Conservation (phyloP, 176 grass and related monocot species). For the Lolium multiflorum region DNA sequence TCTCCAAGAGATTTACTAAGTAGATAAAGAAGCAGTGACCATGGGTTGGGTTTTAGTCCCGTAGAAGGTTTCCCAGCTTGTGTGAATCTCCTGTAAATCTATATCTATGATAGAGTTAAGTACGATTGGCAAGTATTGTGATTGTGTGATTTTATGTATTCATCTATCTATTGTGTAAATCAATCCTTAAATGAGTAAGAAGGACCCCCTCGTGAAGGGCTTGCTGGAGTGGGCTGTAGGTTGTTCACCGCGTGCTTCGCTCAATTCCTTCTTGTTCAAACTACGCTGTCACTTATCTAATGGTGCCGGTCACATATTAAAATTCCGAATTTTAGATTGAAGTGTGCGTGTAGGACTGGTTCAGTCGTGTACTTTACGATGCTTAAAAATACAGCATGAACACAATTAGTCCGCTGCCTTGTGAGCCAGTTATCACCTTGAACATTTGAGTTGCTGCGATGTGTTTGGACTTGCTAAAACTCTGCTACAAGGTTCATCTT, state of each 20-base stretch:
- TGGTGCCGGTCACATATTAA: constrained; percentile 19
- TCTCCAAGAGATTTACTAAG: no score
- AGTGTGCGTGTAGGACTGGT: not conserved
- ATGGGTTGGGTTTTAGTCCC: no score
- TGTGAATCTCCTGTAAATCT: no score
- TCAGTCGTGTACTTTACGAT: not conserved
- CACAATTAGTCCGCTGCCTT: not conserved
- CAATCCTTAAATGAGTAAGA: not conserved
- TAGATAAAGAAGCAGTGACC: no score
- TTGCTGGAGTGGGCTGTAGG: constrained; percentile 24
- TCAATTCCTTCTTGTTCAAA: constrained; percentile 45
- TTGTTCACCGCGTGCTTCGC: constrained; percentile 25
- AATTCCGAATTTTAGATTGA: no score
- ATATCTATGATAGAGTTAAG: no score
- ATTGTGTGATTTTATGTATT: no score
- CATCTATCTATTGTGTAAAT: no score
- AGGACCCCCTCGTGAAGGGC: not conserved
- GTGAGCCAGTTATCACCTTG: not conserved
- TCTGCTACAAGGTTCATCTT: constrained; percentile 18
- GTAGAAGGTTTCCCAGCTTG: no score
- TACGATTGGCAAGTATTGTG: no score
- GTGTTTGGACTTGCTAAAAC: constrained; percentile 1
- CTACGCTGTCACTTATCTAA: constrained; percentile 40
- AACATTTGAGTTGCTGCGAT: constrained; percentile 1
- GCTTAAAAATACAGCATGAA: not conserved